Evolutionary conservation across 192 early-diverging fungal species (phyloP).

Genomic region (Bifiguratus adelaidae): DNA sequence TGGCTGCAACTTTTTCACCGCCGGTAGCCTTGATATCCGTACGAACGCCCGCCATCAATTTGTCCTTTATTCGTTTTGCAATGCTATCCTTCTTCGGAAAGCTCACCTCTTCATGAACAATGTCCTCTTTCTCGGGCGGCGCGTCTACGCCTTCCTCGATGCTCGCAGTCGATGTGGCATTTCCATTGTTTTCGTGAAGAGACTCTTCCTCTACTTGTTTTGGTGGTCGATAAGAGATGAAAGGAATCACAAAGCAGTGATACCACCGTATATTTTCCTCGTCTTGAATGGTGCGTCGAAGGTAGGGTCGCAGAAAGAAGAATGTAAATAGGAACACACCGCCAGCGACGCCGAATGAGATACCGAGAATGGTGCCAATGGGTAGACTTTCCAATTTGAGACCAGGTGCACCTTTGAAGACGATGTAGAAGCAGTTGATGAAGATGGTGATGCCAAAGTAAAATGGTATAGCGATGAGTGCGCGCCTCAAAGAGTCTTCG

Average conservation of each 20-base stretch:
- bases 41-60: conserved; percentile 2
- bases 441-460: conserved; percentile 59
- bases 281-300: conserved; percentile 47
- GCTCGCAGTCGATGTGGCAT: neutral
- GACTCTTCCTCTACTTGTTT: conserved; percentile 9
- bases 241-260: conserved; percentile 50
- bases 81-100: conserved; percentile 6
- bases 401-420: conserved; percentile 57
- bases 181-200: neutral
- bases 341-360: conserved; percentile 48
- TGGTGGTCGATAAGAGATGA: conserved; percentile 37
- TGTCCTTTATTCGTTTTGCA: conserved; percentile 9
- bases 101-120: conserved; percentile 9
- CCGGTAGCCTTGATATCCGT: conserved; percentile 7
- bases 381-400: conserved; percentile 21
- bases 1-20: conserved; percentile 25
- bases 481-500: conserved; percentile 53
- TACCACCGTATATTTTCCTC: conserved; percentile 65
- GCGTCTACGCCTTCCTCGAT: conserved; percentile 9
- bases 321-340: conserved; percentile 37
- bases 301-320: conserved; percentile 58
- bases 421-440: conserved; percentile 57
- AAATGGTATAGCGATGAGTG: conserved; percentile 52
- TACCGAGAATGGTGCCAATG: conserved; percentile 43
- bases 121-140: conserved; percentile 16